Evolutionary conservation across 108 stramenopile genomes (phyloP).

Genomic region (Nitzschia sp.): DNA sequence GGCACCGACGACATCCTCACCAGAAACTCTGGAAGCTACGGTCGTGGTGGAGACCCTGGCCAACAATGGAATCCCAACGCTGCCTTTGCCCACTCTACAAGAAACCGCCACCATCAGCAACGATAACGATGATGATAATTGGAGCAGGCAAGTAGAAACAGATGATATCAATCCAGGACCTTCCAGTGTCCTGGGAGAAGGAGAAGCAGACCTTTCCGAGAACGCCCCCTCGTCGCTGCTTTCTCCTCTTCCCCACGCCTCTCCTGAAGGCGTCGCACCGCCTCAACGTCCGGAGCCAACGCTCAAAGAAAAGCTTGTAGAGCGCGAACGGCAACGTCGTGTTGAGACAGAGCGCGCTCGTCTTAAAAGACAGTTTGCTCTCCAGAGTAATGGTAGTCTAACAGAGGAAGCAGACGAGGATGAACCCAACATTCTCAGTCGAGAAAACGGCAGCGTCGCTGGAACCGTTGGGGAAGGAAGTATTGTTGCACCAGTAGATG

Average conservation of each 20-base stretch:
- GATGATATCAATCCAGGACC: conserved; percentile 26
- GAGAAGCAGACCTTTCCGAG: neutral
- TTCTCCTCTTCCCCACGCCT: neutral
- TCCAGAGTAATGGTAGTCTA: conserved; percentile 29
- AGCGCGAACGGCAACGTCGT: conserved; percentile 72
- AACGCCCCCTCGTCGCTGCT: neutral
- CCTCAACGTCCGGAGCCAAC: conserved; percentile 53
- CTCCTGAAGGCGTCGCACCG: conserved; percentile 22
- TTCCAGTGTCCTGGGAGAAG: conserved; percentile 16
- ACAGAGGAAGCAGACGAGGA: conserved; percentile 27
- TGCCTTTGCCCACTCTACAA: no score
- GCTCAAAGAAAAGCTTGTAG: conserved; percentile 69
- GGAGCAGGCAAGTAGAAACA: conserved; percentile 51
- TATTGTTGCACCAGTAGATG: conserved; percentile 39
- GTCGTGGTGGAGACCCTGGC: no score
- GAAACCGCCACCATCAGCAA: no score
- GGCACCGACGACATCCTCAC: no score
- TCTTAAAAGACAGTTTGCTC: conserved; percentile 68
- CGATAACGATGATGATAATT: conserved; percentile 42
- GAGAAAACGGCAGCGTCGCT: conserved; percentile 40
- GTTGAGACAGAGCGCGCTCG: conserved; percentile 72
- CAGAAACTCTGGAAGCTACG: no score
- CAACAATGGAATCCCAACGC: no score
- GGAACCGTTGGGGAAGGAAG: conserved; percentile 54
- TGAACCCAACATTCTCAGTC: conserved; percentile 2